These are phyloP conservation scores for Datisca glomerata DNA, from an alignment of 306 rosid species.

Conservation along the genomic window DNA sequence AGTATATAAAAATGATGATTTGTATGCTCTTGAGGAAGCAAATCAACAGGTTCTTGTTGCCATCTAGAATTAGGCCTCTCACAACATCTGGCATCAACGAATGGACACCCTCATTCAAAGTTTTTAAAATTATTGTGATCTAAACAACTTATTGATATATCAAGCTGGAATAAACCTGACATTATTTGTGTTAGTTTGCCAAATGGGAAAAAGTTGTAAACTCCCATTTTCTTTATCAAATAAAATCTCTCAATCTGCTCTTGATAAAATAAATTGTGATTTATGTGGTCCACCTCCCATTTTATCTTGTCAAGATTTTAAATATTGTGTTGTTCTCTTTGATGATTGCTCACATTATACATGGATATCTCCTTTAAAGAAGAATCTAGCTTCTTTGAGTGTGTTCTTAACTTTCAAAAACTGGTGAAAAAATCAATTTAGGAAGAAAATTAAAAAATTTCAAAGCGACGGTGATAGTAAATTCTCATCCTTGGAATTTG, in stretches of 20 bases:
- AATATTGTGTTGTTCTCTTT: neutral
- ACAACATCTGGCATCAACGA: neutral
- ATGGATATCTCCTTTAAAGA: neutral
- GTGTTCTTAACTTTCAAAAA: neutral
- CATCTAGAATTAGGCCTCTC: neutral
- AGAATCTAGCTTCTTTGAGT: neutral
- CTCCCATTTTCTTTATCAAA: neutral
- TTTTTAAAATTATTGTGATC: neutral
- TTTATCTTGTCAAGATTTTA: neutral
- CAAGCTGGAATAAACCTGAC: neutral
- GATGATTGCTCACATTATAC: neutral
- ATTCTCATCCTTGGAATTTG: neutral
- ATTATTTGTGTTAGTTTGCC: neutral
- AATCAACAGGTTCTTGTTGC: neutral
- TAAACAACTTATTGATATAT: neutral
- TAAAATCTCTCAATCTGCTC: neutral
- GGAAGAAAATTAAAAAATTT: neutral
- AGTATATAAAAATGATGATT: neutral
- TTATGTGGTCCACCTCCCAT: neutral
- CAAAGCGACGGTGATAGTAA: too few species aligned
- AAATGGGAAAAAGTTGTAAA: neutral
- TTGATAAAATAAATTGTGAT: neutral
- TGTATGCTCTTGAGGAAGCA: neutral
- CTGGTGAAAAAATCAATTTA: neutral
- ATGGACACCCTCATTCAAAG: neutral